These are phyloP conservation scores for Suillus subaureus DNA, from an alignment of 768 basidiomycete genomes.

Conservation along the genomic window DNA sequence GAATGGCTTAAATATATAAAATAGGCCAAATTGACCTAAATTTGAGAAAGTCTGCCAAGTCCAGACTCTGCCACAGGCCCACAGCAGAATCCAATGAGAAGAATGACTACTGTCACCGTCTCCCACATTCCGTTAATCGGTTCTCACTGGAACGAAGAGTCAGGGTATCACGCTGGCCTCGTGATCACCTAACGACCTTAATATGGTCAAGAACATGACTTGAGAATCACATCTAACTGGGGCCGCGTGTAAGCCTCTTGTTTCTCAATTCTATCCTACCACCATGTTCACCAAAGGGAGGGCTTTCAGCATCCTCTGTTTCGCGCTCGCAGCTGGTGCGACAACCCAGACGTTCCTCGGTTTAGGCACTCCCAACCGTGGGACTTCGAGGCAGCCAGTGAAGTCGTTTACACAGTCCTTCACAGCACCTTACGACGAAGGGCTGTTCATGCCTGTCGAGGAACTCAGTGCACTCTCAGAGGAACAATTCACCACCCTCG, in stretches of 20 bases:
- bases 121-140: slow-evolving; percentile 1
- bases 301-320: neutral
- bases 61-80: too few relatives aligned
- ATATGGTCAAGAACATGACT: too few relatives aligned
- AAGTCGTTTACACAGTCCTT: slow-evolving; percentile 12
- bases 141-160: neutral
- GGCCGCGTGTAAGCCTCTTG: neutral
- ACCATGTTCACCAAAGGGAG: neutral
- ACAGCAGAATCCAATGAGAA: too few relatives aligned
- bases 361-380: slow-evolving; percentile 8
- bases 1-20: neutral
- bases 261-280: neutral
- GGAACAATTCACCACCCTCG: slow-evolving; percentile 38
- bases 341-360: slow-evolving; percentile 23
- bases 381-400: slow-evolving; percentile 4
- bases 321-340: slow-evolving; percentile 13
- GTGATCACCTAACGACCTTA: neutral
- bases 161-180: neutral
- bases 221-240: neutral
- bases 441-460: slow-evolving; percentile 37
- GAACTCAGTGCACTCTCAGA: slow-evolving; percentile 30
- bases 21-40: too few relatives aligned
- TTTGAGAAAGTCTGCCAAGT: neutral
- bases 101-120: neutral
- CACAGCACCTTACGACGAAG: slow-evolving; percentile 26